These are phyloP conservation scores for Ascocoryne sarcoides DNA, from an alignment of 2,329 filamentous ascomycete species.

Conservation along the genomic window DNA sequence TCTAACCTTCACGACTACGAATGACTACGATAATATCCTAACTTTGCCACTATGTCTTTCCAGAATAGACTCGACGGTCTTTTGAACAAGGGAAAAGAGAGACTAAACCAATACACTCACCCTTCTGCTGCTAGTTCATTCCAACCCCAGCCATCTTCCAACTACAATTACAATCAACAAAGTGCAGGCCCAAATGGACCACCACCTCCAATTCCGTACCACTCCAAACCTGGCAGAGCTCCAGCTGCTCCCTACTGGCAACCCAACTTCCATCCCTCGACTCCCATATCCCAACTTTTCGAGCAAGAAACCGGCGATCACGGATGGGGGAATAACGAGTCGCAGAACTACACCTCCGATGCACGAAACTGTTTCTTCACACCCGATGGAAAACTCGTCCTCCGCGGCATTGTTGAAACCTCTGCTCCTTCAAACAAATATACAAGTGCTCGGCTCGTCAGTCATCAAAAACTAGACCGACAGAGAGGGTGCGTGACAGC, in stretches of 20 bases:
- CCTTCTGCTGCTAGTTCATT: background rate
- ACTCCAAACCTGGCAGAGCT: background rate
- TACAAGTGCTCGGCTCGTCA: constrained; percentile 48
- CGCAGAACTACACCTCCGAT: constrained; percentile 45
- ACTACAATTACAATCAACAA: background rate
- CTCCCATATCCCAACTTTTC: constrained; percentile 42
- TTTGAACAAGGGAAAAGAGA: constrained; percentile 1
- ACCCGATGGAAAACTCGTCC: constrained; percentile 40
- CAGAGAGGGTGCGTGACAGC: constrained; percentile 45
- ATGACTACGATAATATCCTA: background rate
- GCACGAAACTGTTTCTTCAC: constrained; percentile 46
- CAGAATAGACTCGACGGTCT: background rate
- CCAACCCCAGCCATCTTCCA: constrained; percentile 4
- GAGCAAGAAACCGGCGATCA: constrained; percentile 46
- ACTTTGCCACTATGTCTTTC: background rate
- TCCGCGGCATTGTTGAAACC: constrained; percentile 38
- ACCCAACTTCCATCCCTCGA: constrained; percentile 38
- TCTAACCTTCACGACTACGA: too few relatives aligned
- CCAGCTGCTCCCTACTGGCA: constrained; percentile 39
- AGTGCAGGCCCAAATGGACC: background rate
- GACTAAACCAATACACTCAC: background rate
- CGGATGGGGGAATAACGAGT: constrained; percentile 54
- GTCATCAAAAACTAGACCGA: constrained; percentile 40
- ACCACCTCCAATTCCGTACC: constrained; percentile 1
- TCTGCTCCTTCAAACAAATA: constrained; percentile 35